phyloP scores from a whole-genome alignment of 805 yeast species.

The Metschnikowia lachancei region DNA sequence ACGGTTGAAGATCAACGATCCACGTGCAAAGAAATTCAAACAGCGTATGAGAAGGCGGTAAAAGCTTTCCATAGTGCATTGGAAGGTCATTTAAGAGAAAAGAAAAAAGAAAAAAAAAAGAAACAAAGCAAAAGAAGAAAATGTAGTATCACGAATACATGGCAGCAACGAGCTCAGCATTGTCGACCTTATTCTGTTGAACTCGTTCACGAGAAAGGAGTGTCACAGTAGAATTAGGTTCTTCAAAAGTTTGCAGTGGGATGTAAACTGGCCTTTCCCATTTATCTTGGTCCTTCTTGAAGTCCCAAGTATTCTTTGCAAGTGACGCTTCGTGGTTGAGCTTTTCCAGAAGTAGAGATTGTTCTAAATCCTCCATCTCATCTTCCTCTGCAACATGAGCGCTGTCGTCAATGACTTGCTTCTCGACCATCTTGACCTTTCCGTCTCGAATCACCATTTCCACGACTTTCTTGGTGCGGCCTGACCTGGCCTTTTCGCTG shows the following conservation, averaged over 20 bases:
- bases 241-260: not conserved
- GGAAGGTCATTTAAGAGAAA: too few species aligned
- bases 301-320: constrained; percentile 56
- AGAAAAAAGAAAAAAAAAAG: too few species aligned
- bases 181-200: constrained; percentile 14
- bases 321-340: constrained; percentile 29
- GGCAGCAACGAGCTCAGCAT: constrained; percentile 19
- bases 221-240: not conserved
- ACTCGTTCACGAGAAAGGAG: constrained; percentile 12
- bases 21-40: constrained; percentile 40
- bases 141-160: constrained; percentile 7
- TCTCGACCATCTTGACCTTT: constrained; percentile 65
- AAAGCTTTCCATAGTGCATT: not conserved
- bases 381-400: constrained; percentile 31
- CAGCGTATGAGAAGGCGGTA: constrained; percentile 38
- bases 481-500: constrained; percentile 50
- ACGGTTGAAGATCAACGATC: constrained; percentile 50
- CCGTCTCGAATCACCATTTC: constrained; percentile 81
- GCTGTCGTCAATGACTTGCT: constrained; percentile 21
- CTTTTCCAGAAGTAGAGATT: constrained; percentile 25
- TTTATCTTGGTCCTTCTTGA: constrained; percentile 48
- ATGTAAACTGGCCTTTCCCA: constrained; percentile 55
- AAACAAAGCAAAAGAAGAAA: not conserved
- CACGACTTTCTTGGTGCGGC: constrained; percentile 71
- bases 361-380: constrained; percentile 39